Evolutionary conservation across 73 alveolate species (phyloP).

Genomic region (Loxodes magnus): DNA sequence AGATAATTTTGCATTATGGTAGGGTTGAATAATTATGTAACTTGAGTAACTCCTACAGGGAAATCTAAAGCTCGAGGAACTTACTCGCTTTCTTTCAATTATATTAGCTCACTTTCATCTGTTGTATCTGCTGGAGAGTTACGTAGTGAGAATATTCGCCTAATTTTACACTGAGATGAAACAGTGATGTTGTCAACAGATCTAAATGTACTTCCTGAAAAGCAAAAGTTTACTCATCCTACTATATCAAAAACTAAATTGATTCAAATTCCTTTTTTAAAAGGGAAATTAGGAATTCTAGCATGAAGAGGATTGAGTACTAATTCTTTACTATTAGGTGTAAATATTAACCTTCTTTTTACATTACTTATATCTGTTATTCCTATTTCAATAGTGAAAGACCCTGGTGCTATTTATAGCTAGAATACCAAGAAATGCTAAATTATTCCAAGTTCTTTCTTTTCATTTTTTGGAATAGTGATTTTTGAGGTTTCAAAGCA

Average conservation of each 20-base stretch:
- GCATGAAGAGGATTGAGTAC: background rate
- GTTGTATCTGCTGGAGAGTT: background rate
- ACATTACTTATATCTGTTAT: slow-evolving; percentile 57
- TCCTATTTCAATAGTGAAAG: slow-evolving; percentile 61
- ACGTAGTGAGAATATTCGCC: slow-evolving; percentile 3
- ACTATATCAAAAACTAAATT: background rate
- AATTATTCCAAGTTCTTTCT: slow-evolving; percentile 49
- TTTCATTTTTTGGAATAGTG: slow-evolving; percentile 37
- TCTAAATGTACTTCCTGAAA: slow-evolving; percentile 2
- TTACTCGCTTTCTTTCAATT: background rate
- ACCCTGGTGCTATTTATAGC: slow-evolving; percentile 45
- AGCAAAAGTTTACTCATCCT: background rate
- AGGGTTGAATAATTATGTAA: background rate
- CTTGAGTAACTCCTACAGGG: background rate
- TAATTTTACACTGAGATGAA: background rate
- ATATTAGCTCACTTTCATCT: background rate
- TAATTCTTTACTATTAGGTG: slow-evolving; percentile 1
- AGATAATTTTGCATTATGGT: background rate
- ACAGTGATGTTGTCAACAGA: slow-evolving; percentile 1
- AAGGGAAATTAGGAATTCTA: slow-evolving; percentile 6
- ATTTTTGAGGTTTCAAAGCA: slow-evolving; percentile 22
- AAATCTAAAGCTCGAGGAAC: slow-evolving; percentile 4
- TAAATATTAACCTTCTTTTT: slow-evolving; percentile 42
- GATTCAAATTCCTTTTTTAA: background rate
- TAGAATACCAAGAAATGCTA: slow-evolving; percentile 62